Conservation (phyloP, 805 yeast genomes). For the Tetrapisispora nanseiensis region DNA sequence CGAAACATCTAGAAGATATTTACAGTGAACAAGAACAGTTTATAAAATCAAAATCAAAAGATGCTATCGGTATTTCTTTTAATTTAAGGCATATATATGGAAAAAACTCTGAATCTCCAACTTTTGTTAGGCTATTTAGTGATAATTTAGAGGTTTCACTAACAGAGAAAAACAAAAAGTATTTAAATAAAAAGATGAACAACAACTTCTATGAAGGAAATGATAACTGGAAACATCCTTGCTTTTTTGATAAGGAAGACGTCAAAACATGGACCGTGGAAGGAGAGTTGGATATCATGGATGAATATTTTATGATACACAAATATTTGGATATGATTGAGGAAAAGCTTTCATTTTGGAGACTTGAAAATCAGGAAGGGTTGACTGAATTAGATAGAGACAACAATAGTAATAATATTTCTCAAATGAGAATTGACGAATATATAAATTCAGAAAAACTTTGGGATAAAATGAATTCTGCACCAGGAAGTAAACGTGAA, state of each 20-base stretch:
- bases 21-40: slow-evolving; percentile 9
- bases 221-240: slow-evolving; percentile 13
- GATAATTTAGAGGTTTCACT: slow-evolving; percentile 33
- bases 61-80: slow-evolving; percentile 32
- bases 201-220: slow-evolving; percentile 12
- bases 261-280: slow-evolving; percentile 29
- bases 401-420: neutral
- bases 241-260: slow-evolving; percentile 21
- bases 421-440: neutral
- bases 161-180: slow-evolving; percentile 35
- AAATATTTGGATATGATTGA: neutral
- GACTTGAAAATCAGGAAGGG: neutral
- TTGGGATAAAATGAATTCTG: neutral
- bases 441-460: neutral
- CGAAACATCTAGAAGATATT: slow-evolving; percentile 12
- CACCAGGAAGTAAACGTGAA: too few relatives aligned
- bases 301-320: neutral
- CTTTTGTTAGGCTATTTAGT: slow-evolving; percentile 18
- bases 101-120: slow-evolving; percentile 17
- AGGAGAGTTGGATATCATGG: slow-evolving; percentile 21
- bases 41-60: slow-evolving; percentile 10
- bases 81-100: slow-evolving; percentile 30
- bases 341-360: neutral
- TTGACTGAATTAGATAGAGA: neutral
- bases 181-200: slow-evolving; percentile 13